Conservation (phyloP, 495 filamentous ascomycete species). For the Talaromyces adpressus region DNA sequence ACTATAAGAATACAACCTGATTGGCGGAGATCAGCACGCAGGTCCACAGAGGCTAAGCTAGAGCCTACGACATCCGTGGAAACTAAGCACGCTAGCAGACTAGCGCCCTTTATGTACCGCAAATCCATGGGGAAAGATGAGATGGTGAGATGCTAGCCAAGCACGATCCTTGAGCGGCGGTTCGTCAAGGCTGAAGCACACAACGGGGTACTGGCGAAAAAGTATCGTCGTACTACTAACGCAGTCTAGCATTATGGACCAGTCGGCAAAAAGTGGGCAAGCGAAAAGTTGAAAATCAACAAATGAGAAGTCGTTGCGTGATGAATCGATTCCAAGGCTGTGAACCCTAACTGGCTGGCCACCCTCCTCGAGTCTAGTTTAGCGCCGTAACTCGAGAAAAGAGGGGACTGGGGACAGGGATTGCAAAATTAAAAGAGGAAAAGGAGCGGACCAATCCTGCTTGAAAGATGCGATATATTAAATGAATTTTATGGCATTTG, state of each 20-base stretch:
- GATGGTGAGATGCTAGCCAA: neutral
- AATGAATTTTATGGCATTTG: conserved; percentile 1
- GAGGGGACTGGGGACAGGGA: neutral
- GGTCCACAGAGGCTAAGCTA: conserved; percentile 1
- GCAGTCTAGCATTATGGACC: neutral
- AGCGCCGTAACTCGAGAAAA: conserved; percentile 4
- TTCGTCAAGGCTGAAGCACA: neutral
- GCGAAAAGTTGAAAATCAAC: neutral
- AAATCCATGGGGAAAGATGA: conserved; percentile 3
- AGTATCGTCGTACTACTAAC: neutral
- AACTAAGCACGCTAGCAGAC: neutral
- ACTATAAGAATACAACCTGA: neutral
- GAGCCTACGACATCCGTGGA: conserved; percentile 2
- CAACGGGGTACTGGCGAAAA: neutral
- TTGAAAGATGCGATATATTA: neutral
- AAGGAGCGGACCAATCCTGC: conserved; percentile 1
- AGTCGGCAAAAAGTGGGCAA: neutral
- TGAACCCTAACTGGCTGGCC: conserved; percentile 2
- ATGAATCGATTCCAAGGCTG: neutral
- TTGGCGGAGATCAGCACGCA: neutral
- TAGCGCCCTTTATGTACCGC: conserved; percentile 8
- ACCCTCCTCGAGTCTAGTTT: conserved; percentile 5
- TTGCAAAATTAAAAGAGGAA: neutral
- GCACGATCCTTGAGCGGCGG: conserved; percentile 4
- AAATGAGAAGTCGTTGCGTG: neutral